These are phyloP conservation scores for Lachnellula hyalina DNA, from an alignment of 2,329 filamentous ascomycete genomes.

Conservation along the genomic window DNA sequence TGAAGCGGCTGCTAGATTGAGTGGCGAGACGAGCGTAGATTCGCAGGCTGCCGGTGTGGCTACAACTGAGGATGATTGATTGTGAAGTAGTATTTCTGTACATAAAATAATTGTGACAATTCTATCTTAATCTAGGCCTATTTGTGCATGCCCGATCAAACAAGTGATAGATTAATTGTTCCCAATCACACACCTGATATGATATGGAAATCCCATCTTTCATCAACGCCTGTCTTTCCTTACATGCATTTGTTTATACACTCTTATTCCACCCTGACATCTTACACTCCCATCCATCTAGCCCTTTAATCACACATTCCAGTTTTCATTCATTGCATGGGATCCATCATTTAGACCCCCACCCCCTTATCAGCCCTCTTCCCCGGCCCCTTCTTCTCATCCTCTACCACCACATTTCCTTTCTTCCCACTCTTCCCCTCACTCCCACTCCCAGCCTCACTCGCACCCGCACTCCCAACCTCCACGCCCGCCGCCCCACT, in stretches of 20 bases:
- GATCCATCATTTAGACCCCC: no score
- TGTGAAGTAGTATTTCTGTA: slow-evolving; percentile 7
- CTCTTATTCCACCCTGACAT: background rate
- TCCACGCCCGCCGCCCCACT: slow-evolving; percentile 36
- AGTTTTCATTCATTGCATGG: no score
- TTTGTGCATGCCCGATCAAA: background rate
- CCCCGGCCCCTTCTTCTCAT: slow-evolving; percentile 4
- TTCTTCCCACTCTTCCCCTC: slow-evolving; percentile 27
- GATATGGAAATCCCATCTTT: no score
- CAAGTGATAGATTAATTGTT: background rate
- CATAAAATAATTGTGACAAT: background rate
- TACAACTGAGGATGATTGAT: slow-evolving; percentile 25
- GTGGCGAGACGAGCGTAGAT: slow-evolving; percentile 21
- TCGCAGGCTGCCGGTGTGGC: slow-evolving; percentile 14
- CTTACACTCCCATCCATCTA: background rate
- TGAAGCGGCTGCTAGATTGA: slow-evolving; percentile 39
- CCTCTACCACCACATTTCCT: slow-evolving; percentile 9
- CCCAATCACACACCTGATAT: no score
- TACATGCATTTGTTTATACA: background rate
- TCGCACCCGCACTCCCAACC: slow-evolving; percentile 21
- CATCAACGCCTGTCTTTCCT: no score
- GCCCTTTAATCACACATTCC: no score
- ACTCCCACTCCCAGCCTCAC: slow-evolving; percentile 30
- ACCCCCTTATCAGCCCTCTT: no score
- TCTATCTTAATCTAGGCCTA: background rate